Base-by-base conservation (phyloP, 306 rosid genomes). In the Dicorynia guianensis region DNA sequence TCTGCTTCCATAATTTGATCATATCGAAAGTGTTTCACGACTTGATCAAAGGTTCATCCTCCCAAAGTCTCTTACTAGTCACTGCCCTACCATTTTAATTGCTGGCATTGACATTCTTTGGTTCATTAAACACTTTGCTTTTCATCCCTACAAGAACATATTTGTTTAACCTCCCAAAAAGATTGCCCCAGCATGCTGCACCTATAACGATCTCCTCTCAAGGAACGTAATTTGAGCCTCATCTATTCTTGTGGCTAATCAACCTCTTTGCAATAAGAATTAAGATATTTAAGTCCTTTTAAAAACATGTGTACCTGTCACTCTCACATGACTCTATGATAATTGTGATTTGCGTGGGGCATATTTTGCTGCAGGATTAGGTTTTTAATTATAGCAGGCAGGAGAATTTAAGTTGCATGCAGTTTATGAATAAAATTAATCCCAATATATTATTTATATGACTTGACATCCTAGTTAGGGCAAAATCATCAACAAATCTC, bases 161-260 rank as follows among this genome's bases (percentile, higher is more conserved):
- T 74, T 63, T 63, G 78, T 57, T 78, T 70, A 50, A 74, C 81
- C 84, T 79, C 30, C 30, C 6, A 73, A 56, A 57, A 76, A 59
- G 74, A 70, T 67, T 75, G 49, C 44, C 14, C 72, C 11, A 33
- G 8, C 25, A 20, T 69, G 36, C 36, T 25, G 34, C 35, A 39
- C 42, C 49, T 11, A 53, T 25, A 25, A 25, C 2, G 30, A 25
- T 54, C 52, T 35, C 35, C 3, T 36, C n/a, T n/a, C n/a, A n/a
- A n/a, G n/a, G n/a, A 61, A 3, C 5, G 34, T 11, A 25, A 11
- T 47, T 0, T 62, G n/a, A n/a, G n/a, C n/a, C n/a, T n/a, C n/a
- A n/a, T n/a, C n/a, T n/a, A n/a, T n/a, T n/a, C n/a, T n/a, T 17
- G 54, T 57, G 71, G 71, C 19, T 7, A 5, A 57, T 63, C 61